A percentile compares a stretch with the other conserved stretches of the same genome.
phyloP scores from a whole-genome alignment of 805 yeast species.

The Spathaspora passalidarum region DNA sequence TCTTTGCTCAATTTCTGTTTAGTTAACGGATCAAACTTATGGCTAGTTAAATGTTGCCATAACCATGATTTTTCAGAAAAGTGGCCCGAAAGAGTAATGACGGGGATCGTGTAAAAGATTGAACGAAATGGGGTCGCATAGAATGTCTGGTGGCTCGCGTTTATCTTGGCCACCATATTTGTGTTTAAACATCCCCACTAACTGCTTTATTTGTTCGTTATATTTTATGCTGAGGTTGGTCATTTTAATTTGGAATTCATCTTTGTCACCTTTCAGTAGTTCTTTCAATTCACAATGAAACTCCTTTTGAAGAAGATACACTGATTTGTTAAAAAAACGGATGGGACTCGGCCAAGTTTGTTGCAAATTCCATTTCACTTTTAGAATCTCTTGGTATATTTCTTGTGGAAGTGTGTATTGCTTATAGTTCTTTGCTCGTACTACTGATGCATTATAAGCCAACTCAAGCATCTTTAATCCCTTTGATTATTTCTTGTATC shows the following conservation, averaged over 20 bases:
- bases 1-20: slow-evolving; percentile 14
- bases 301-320: slow-evolving; percentile 9
- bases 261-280: slow-evolving; percentile 1
- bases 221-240: slow-evolving; percentile 10
- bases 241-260: slow-evolving; percentile 2
- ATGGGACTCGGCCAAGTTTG: slow-evolving; percentile 3
- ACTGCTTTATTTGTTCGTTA: slow-evolving; percentile 8
- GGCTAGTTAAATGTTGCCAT: slow-evolving; percentile 24
- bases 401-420: slow-evolving; percentile 13
- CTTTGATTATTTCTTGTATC: slow-evolving; percentile 4
- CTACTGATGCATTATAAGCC: slow-evolving; percentile 13
- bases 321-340: slow-evolving; percentile 9
- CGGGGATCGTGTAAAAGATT: slow-evolving; percentile 39
- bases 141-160: slow-evolving; percentile 29
- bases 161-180: slow-evolving; percentile 10
- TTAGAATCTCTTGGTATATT: slow-evolving; percentile 12
- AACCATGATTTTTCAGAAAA: slow-evolving; percentile 38
- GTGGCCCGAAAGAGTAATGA: slow-evolving; percentile 39
- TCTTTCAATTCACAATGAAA: slow-evolving; percentile 10
- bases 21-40: slow-evolving; percentile 34
- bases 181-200: slow-evolving; percentile 14
- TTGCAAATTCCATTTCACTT: slow-evolving; percentile 7
- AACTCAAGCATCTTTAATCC: slow-evolving; percentile 11
- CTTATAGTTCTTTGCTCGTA: slow-evolving; percentile 9
- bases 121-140: slow-evolving; percentile 41